Conservation (phyloP, 2,329 filamentous ascomycete species). For the Cucurbitaria berberidis region DNA sequence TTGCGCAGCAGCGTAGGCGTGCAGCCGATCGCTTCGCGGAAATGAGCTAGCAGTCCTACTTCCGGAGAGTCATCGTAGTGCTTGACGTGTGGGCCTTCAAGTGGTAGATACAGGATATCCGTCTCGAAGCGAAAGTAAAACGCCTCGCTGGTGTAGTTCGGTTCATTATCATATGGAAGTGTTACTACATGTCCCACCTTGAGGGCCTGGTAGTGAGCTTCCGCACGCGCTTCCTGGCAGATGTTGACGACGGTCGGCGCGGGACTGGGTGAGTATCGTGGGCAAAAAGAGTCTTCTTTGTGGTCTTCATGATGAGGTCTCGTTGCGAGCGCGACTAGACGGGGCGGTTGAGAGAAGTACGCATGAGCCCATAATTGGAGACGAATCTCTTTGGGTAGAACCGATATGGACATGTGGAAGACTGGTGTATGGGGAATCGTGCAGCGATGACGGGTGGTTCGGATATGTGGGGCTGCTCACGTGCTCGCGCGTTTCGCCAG, state of each 20-base stretch:
- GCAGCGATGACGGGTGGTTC: not conserved
- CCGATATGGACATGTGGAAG: conserved; percentile 21
- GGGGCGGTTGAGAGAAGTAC: conserved; percentile 26
- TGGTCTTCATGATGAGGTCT: conserved; percentile 20
- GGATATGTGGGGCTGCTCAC: not conserved
- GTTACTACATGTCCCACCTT: conserved; percentile 18
- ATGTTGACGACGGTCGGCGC: conserved; percentile 21
- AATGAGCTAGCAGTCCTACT: conserved; percentile 26
- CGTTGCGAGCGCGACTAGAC: conserved; percentile 25
- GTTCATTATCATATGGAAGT: conserved; percentile 5
- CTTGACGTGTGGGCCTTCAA: conserved; percentile 13
- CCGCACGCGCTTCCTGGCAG: conserved; percentile 27
- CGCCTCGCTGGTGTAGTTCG: not conserved
- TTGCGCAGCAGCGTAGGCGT: conserved; percentile 12
- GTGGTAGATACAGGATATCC: conserved; percentile 24
- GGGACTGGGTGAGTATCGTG: conserved; percentile 26
- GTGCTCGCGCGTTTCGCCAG: not conserved
- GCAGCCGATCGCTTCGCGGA: conserved; percentile 13
- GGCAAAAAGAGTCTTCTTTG: conserved; percentile 18
- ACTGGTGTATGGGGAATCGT: not conserved
- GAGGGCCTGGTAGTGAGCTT: conserved; percentile 24
- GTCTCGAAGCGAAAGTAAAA: conserved; percentile 30
- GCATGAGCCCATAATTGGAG: conserved; percentile 28
- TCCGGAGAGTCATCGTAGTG: conserved; percentile 31
- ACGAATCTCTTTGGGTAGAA: conserved; percentile 31